Evolutionary conservation across 768 basidiomycete genomes (phyloP), one percentile per base, ranked within the genome.

Genomic region (Suillus clintonianus): DNA sequence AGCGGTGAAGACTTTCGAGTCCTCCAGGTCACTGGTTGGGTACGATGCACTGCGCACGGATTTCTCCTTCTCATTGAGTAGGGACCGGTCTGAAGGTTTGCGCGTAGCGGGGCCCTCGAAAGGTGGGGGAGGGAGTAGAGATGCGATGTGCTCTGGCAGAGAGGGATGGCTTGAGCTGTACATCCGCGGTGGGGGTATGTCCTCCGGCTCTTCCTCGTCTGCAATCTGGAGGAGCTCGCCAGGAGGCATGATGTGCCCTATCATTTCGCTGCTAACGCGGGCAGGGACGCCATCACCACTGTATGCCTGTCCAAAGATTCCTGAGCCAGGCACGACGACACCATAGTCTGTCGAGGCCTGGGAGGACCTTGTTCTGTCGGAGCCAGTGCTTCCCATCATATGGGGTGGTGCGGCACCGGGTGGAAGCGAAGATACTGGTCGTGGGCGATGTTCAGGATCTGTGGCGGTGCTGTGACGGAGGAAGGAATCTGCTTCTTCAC

Each of bases 401-500:
- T 65, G 68, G 0, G 76, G 75, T 61, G 77, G 74, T n/a, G 76
- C 74, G 1, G 76, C 73, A 50, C 73, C 75, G 11, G 67, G 72
- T 6, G 76, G 74, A 61, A 76, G 74, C 36, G 74, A 69, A 62
- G 72, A 47, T 4, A 75, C 67, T 4, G 62, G 67, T 24, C 68
- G 72, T 37, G 24, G 53, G 43, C 58, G 65, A 22, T 65, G 66
- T 2, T 70, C 64, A 51, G 65, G 71, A 47, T 66, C 64, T 0
- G 67, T 62, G 4, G 65, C 74, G 19, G 67, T 66, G 63, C 78
- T 78, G 1, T 73, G 77, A 59, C 78, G 82, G 5, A 89, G 78
- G 79, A 91, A 89, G 0, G 90, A 80, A 69, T 90, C 89, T 3
- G 75, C 78, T 71, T 90, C 90, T 69, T 89, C 89, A 7, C 90